Base-by-base conservation (phyloP, 371 early-diverging fungal genomes). In the Mucor indicus region DNA sequence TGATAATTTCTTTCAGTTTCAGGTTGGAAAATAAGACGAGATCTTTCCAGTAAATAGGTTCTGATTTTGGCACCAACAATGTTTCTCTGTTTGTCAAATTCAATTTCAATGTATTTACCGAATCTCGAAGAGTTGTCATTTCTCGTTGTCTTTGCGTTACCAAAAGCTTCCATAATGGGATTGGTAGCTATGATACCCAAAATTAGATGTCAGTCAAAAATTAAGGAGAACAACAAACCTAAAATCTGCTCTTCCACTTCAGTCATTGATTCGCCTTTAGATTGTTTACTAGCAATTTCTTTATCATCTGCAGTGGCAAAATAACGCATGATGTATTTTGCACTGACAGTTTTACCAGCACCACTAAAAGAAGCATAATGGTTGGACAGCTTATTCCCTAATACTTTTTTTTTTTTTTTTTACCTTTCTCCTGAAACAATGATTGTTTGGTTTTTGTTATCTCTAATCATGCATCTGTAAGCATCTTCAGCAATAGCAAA, bases 111-210 rank as follows among this genome's bases (percentile, higher is more conserved):
- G 75, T 95, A 99, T 82, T 99, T 99, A 44, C 99, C 99, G 71
- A 98, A 99, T 21, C 99, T 87, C 47, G 96, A 95, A 47, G 89
- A 89, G 75, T 99, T 99, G 72, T 98, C 95, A 73, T 99, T 99
- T 64, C 97, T 80, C 1, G 94, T 91, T 15, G 99, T 99, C 71
- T 98, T 98, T 43, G 99, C 95, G 80, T 99, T 99, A 65, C 99
- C 99, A 73, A 99, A 99, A 19, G 97, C 90, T 82, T 99, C 99
- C 77, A 98, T 87, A 59, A 99, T 92, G 11, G 98, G 98, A 69
- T 99, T 98, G 44, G 98, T 95, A 12, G 97, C 89, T 76, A 46
- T 23, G 35, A 19, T 23, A 21, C n/a, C 13, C n/a, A 32, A 15
- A 15, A 35, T n/a, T 37, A 30, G 30, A 40, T 27, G 42, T 30